These are phyloP conservation scores for Chytriomyces sp. DNA, from an alignment of 192 early-diverging fungal genomes.

Conservation along the genomic window DNA sequence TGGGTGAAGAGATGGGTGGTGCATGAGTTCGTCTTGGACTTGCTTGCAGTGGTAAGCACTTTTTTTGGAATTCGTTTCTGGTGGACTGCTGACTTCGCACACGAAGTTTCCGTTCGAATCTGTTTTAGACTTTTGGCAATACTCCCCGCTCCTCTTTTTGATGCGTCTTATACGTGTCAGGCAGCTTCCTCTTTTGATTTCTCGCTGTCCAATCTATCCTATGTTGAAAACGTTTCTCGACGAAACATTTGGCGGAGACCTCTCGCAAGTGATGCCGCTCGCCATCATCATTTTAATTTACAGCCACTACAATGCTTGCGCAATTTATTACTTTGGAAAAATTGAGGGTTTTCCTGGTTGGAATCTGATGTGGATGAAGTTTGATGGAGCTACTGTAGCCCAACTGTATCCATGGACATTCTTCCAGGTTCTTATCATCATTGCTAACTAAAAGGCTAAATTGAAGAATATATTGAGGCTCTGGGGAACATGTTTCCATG, in stretches of 20 bases:
- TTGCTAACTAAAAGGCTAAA: neutral
- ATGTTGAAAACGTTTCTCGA: neutral
- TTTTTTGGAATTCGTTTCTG: neutral
- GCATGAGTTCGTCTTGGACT: neutral
- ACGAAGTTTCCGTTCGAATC: slow-evolving; percentile 7
- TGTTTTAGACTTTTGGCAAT: neutral
- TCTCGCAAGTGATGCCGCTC: slow-evolving; percentile 15
- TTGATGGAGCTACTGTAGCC: neutral
- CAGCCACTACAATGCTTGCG: slow-evolving; percentile 12
- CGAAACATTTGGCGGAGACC: neutral
- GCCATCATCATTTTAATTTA: slow-evolving; percentile 5
- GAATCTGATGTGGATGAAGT: neutral
- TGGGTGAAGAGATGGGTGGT: neutral
- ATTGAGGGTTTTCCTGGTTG: slow-evolving; percentile 1
- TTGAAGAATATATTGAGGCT: neutral
- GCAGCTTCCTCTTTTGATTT: slow-evolving; percentile 2
- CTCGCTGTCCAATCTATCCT: slow-evolving; percentile 1
- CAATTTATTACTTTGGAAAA: slow-evolving; percentile 4
- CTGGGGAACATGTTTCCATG: slow-evolving; percentile 26
- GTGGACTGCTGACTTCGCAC: neutral
- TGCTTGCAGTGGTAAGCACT: neutral
- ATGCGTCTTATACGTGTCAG: slow-evolving; percentile 1
- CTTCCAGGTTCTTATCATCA: slow-evolving; percentile 9
- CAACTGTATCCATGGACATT: slow-evolving; percentile 15
- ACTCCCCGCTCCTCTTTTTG: slow-evolving; percentile 11